phyloP scores from a whole-genome alignment of 352 stramenopile genomes.

The Pythium brassicae region DNA sequence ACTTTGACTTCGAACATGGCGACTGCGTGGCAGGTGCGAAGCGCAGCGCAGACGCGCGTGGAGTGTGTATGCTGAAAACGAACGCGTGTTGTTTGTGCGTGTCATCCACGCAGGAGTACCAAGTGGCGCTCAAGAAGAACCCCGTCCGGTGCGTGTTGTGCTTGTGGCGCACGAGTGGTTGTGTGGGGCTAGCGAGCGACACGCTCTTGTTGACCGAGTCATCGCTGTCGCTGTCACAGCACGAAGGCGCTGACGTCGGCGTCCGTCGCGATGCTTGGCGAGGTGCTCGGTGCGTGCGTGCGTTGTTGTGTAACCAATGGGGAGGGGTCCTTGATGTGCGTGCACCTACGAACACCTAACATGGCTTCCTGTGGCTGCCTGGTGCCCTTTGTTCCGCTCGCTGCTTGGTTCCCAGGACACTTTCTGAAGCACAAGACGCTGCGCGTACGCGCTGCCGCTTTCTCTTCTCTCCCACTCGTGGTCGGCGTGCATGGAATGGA shows the following conservation, averaged over 20 bases:
- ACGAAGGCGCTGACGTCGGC: constrained; percentile 69
- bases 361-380: too few relatives aligned
- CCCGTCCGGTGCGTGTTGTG: not conserved
- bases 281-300: constrained; percentile 56
- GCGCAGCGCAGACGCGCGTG: too few relatives aligned
- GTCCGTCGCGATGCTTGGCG: constrained; percentile 52
- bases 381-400: not conserved
- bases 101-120: not conserved
- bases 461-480: not conserved
- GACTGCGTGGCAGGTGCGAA: not conserved
- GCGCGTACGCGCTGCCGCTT: constrained; percentile 21
- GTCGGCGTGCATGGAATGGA: too few relatives aligned
- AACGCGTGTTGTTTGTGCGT: too few relatives aligned
- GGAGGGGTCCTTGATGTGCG: not conserved
- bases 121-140: not conserved
- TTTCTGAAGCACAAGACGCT: constrained; percentile 68
- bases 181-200: not conserved
- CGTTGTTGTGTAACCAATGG: not conserved
- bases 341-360: too few relatives aligned
- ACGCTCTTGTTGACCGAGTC: not conserved
- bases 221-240: constrained; percentile 14
- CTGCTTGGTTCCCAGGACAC: constrained; percentile 30
- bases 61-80: too few relatives aligned
- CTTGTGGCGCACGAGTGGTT: not conserved
- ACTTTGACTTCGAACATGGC: not conserved